Percentiles rank a stretch among this genome's conserved stretches.
These are phyloP conservation scores for Leucaena leucocephala DNA, from an alignment of 306 rosid species.

Conservation along the genomic window DNA sequence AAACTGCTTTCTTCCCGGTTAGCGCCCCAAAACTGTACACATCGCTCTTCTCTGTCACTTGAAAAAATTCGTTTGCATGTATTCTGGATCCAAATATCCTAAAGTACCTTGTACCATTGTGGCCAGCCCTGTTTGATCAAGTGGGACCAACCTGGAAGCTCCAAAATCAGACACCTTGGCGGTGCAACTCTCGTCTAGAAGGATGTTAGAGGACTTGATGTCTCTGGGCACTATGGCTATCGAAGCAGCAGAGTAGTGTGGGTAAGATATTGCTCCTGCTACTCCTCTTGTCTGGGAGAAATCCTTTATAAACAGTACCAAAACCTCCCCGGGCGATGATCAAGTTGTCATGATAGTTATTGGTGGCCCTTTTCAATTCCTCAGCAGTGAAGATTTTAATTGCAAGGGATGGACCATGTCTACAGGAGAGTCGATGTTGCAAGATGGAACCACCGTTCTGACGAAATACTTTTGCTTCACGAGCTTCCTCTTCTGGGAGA, in stretches of 20 bases:
- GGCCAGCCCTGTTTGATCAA: conserved; percentile 37
- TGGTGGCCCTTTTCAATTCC: conserved; percentile 44
- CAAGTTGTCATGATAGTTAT: conserved; percentile 24
- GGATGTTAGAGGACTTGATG: conserved; percentile 44
- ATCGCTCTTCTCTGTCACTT: conserved; percentile 44
- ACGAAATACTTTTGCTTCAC: conserved; percentile 32
- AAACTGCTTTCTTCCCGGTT: conserved; percentile 36
- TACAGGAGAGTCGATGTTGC: conserved; percentile 25
- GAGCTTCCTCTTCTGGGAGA: conserved; percentile 37
- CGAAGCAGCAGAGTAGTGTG: background rate
- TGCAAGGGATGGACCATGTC: background rate
- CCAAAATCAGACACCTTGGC: conserved; percentile 40
- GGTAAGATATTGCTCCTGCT: conserved; percentile 8
- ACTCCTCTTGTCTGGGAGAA: conserved; percentile 1
- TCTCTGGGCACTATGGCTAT: conserved; percentile 41
- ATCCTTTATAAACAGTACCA: conserved; percentile 39
- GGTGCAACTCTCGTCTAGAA: conserved; percentile 22
- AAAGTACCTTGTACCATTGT: conserved; percentile 48
- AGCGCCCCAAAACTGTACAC: conserved; percentile 47
- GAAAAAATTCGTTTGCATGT: conserved; percentile 34
- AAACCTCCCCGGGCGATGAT: conserved; percentile 42
- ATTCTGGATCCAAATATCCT: conserved; percentile 41
- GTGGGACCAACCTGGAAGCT: conserved; percentile 24
- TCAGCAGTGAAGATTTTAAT: conserved; percentile 25
- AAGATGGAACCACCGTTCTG: conserved; percentile 42